Conservation (phyloP, 768 basidiomycete genomes). For the Serendipita sp. region DNA sequence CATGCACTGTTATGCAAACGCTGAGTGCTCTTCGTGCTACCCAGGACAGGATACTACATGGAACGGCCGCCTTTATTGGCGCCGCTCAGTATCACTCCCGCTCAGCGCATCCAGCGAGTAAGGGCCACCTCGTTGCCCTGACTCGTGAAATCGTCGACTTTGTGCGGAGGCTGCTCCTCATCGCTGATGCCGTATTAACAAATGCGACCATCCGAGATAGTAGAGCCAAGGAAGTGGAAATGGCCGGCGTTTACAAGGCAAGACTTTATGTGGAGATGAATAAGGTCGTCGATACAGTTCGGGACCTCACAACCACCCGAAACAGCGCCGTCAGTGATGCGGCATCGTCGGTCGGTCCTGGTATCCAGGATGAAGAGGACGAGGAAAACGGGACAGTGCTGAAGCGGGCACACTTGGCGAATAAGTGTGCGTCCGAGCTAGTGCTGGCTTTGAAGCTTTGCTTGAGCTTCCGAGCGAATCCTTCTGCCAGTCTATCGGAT, state of each 20-base stretch:
- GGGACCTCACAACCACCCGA: neutral
- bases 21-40: conserved; percentile 64
- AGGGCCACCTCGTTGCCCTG: conserved; percentile 85
- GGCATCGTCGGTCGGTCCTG: neutral
- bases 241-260: conserved; percentile 40
- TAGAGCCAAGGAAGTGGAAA: neutral
- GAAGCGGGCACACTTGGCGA: neutral
- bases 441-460: conserved; percentile 1
- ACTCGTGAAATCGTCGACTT: conserved; percentile 90
- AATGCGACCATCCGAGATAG: conserved; percentile 22
- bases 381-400: neutral
- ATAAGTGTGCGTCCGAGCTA: neutral
- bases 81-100: conserved; percentile 89
- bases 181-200: conserved; percentile 76
- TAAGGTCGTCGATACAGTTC: neutral
- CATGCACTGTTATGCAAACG: conserved; percentile 49
- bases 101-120: conserved; percentile 78
- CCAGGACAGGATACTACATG: conserved; percentile 81
- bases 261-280: conserved; percentile 45
- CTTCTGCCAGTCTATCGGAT: neutral
- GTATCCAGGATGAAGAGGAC: neutral
- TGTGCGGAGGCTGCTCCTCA: conserved; percentile 77
- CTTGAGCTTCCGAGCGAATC: neutral
- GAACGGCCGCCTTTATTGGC: conserved; percentile 93
- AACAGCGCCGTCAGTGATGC: neutral